Evolutionary conservation across 768 basidiomycete species (phyloP).

Genomic region (Pholiota microspora): DNA sequence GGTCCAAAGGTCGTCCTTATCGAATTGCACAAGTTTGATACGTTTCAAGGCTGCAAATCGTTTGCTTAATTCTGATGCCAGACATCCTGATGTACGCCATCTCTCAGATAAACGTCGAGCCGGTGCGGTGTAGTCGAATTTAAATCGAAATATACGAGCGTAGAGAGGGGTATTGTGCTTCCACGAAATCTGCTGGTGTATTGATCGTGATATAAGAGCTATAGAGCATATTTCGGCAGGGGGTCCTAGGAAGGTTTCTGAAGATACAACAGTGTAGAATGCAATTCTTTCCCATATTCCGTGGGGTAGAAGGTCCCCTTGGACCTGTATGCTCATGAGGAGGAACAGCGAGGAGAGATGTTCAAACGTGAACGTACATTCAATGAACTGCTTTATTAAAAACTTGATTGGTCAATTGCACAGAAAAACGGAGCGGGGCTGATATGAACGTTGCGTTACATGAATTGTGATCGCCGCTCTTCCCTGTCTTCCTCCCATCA

Average conservation of each 20-base stretch:
- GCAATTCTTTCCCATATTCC: slow-evolving; percentile 42
- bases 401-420: slow-evolving; percentile 7
- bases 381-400: slow-evolving; percentile 15
- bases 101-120: slow-evolving; percentile 34
- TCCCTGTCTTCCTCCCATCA: slow-evolving; percentile 16
- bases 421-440: slow-evolving; percentile 13
- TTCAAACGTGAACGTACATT: slow-evolving; percentile 5
- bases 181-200: slow-evolving; percentile 35
- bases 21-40: slow-evolving; percentile 30
- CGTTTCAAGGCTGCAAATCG: slow-evolving; percentile 40
- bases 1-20: slow-evolving; percentile 48
- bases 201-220: slow-evolving; percentile 33
- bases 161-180: slow-evolving; percentile 37
- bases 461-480: slow-evolving; percentile 29
- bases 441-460: slow-evolving; percentile 11
- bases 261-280: slow-evolving; percentile 29
- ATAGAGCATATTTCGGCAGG: slow-evolving; percentile 37
- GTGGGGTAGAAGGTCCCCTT: slow-evolving; percentile 20
- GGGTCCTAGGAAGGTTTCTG: slow-evolving; percentile 39
- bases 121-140: slow-evolving; percentile 42
- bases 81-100: slow-evolving; percentile 34
- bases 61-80: slow-evolving; percentile 42
- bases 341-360: slow-evolving; percentile 11
- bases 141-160: slow-evolving; percentile 41
- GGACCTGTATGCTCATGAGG: slow-evolving; percentile 14